Percentiles rank a stretch among this genome's conserved stretches.
phyloP scores from a whole-genome alignment of 2,329 filamentous ascomycete genomes.

The Aspergillus viridinutans region DNA sequence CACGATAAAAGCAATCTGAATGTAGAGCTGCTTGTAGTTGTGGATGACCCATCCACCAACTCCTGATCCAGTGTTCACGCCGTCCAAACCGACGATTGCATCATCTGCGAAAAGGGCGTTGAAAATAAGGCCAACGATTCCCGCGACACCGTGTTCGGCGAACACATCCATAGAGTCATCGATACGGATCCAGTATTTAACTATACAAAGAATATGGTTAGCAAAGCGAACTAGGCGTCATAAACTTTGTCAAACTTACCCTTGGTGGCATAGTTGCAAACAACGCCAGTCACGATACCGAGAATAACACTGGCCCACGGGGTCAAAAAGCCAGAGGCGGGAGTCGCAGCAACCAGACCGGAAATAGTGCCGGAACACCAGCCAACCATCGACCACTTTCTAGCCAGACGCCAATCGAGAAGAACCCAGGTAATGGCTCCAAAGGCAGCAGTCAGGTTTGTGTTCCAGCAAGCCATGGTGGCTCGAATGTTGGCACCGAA shows the following conservation, averaged over 20 bases:
- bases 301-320: constrained; percentile 61
- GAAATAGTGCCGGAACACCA: constrained; percentile 89
- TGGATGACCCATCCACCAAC: constrained; percentile 67
- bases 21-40: constrained; percentile 66
- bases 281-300: constrained; percentile 59
- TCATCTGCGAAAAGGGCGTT: constrained; percentile 73
- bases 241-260: constrained; percentile 51
- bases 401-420: constrained; percentile 89
- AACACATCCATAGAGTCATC: constrained; percentile 90
- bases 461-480: constrained; percentile 97
- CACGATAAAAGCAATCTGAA: constrained; percentile 65
- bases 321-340: constrained; percentile 73
- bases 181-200: constrained; percentile 71
- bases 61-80: constrained; percentile 47
- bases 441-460: constrained; percentile 87
- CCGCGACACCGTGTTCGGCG: constrained; percentile 81
- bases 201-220: constrained; percentile 28
- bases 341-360: constrained; percentile 81
- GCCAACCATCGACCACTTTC: constrained; percentile 91
- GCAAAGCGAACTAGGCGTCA: constrained; percentile 16
- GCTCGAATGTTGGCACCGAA: constrained; percentile 93
- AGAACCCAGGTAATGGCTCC: constrained; percentile 90
- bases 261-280: constrained; percentile 84
- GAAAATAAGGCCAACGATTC: constrained; percentile 73
- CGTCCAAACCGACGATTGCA: constrained; percentile 71